phyloP scores from a whole-genome alignment of 2,329 filamentous ascomycete genomes.

The Tolypocladium inflatum region DNA sequence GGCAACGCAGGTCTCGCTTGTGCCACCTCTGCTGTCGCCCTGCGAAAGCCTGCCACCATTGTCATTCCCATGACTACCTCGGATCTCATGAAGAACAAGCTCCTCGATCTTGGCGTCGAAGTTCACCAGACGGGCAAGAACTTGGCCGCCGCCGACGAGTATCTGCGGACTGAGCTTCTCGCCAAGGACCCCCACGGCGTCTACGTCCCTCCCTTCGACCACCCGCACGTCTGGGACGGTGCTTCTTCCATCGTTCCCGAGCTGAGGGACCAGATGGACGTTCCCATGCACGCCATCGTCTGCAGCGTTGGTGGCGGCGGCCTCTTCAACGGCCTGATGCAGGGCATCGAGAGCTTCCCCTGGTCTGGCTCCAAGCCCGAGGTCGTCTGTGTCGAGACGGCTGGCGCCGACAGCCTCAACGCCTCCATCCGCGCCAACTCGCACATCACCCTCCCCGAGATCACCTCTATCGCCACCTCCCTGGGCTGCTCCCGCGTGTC shows the following conservation, averaged over 20 bases:
- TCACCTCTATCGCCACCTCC: slow-evolving; percentile 67
- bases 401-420: slow-evolving; percentile 61
- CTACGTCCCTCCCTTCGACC: slow-evolving; percentile 63
- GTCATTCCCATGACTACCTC: slow-evolving; percentile 61
- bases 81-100: slow-evolving; percentile 60
- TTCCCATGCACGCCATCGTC: slow-evolving; percentile 57
- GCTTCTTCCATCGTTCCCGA: slow-evolving; percentile 49
- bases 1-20: slow-evolving; percentile 82
- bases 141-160: slow-evolving; percentile 61
- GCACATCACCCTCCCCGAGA: slow-evolving; percentile 56
- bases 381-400: slow-evolving; percentile 68
- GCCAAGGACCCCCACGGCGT: slow-evolving; percentile 41
- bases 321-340: slow-evolving; percentile 65
- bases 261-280: slow-evolving; percentile 29
- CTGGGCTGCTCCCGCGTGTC: slow-evolving; percentile 68
- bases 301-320: slow-evolving; percentile 78
- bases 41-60: slow-evolving; percentile 61
- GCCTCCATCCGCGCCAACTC: slow-evolving; percentile 46
- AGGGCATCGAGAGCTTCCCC: slow-evolving; percentile 47
- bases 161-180: slow-evolving; percentile 51
- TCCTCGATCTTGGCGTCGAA: slow-evolving; percentile 56
- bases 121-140: slow-evolving; percentile 60
- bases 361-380: slow-evolving; percentile 27
- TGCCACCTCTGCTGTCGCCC: slow-evolving; percentile 57
- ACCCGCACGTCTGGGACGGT: slow-evolving; percentile 58